Base-by-base conservation (phyloP, 1,139 yeast species). In the Zygoascus sp. region DNA sequence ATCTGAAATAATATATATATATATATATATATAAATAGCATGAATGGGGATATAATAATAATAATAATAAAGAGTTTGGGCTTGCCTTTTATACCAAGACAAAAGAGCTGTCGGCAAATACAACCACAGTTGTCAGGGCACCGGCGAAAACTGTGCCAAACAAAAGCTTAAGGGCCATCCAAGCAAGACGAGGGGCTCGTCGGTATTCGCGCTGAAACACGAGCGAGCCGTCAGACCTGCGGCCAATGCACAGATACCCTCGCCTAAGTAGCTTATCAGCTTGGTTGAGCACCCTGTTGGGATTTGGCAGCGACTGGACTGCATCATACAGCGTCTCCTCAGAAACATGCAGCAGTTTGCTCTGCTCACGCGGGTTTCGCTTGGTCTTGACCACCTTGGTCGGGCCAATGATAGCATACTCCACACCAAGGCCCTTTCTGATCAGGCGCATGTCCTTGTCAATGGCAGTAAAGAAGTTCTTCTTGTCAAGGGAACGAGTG, bases 401-500 rank as follows among this genome's bases (percentile, higher is more conserved):
- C 2, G 73, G 61, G 2, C 76, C 68, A 37, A 79, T 61, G 7
- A 79, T 64, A 46, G 79, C 57, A 53, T 71, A 80, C 49, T 77
- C 77, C 43, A 57, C 61, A 2, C 52, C 54, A 15, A 52, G 25
- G 7, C 50, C 51, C 15, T 32, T 32, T 16, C 40, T 39, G 5
- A 20, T 13, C 15, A n/a, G 16, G 13, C 27, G 4, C 19, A 32
- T 32, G 11, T 23, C 22, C 19, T 32, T 17, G 35, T 40, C n/a
- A 28, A 40, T 20, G 11, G 35, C 25, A 17, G 35, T 40, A 62
- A 80, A 80, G 55, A 79, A 79, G 53, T 76, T 76, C 2, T 68
- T 63, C 19, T 67, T 56, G 28, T 68, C 76, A 19, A 79, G 55
- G 0, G 77, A 64, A 28, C 75, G 63, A 6, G 77, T 70, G 17